A percentile compares a stretch with the other conserved stretches of the same genome.
These are phyloP conservation scores for Brassica balearica DNA, from an alignment of 441 rosid species.

Conservation along the genomic window DNA sequence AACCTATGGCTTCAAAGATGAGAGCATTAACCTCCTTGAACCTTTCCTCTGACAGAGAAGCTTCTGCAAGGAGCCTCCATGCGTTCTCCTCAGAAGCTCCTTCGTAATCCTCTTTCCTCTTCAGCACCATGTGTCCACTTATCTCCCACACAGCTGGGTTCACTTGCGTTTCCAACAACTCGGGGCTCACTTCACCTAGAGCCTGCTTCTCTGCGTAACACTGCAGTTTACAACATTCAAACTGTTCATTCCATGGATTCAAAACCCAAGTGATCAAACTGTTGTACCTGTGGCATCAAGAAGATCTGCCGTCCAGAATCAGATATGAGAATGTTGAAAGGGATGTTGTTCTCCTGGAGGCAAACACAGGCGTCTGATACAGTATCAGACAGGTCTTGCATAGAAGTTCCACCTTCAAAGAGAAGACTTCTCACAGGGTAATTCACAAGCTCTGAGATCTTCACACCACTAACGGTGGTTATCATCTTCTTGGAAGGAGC, in stretches of 20 bases:
- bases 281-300: constrained; percentile 69
- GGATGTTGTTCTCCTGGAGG: constrained; percentile 91
- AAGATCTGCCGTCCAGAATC: constrained; percentile 83
- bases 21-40: constrained; percentile 77
- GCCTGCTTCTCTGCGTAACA: constrained; percentile 99
- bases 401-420: constrained; percentile 44
- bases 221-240: constrained; percentile 45
- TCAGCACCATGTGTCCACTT: constrained; percentile 94
- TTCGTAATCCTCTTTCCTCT: constrained; percentile 87
- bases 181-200: constrained; percentile 87
- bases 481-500: constrained; percentile 65
- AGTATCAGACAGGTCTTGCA: constrained; percentile 61
- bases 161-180: constrained; percentile 91
- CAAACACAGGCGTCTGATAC: constrained; percentile 82
- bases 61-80: constrained; percentile 89
- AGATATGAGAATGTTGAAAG: constrained; percentile 84
- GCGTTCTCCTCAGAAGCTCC: constrained; percentile 94
- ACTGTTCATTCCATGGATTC: constrained; percentile 7
- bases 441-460: constrained; percentile 66
- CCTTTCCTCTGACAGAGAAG: constrained; percentile 90
- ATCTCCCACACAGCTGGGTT: constrained; percentile 99
- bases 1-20: constrained; percentile 68
- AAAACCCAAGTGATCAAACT: neutral
- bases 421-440: constrained; percentile 82
- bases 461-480: constrained; percentile 59